Percentiles rank a stretch among this genome's conserved stretches.
Conservation (phyloP, 441 rosid species). For the Populus hybrid region DNA sequence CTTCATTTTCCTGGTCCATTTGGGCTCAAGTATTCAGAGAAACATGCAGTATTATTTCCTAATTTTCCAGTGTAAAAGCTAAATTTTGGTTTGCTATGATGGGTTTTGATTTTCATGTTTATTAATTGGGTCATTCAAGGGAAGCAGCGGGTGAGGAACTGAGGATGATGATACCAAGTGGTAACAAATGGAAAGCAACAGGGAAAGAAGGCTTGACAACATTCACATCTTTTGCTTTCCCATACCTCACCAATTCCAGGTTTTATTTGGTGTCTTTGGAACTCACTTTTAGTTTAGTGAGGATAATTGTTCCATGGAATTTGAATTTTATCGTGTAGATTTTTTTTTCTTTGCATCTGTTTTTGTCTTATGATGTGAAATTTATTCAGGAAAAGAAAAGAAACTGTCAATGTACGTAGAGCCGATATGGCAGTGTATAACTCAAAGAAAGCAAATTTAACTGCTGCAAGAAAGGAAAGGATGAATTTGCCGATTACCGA, state of each 20-base stretch:
- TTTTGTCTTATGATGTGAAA: background rate
- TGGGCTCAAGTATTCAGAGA: background rate
- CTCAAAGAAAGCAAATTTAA: conserved; percentile 60
- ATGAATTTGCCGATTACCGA: conserved; percentile 42
- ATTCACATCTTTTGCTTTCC: conserved; percentile 9
- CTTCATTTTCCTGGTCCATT: background rate
- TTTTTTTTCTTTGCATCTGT: background rate
- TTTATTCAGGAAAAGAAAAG: conserved; percentile 39
- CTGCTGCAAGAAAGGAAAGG: conserved; percentile 56
- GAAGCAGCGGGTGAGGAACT: background rate
- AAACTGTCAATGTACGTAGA: conserved; percentile 12
- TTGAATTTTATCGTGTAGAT: background rate
- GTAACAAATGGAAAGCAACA: conserved; percentile 3
- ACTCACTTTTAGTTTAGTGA: background rate
- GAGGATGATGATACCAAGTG: conserved; percentile 10
- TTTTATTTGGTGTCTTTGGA: background rate
- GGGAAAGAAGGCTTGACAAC: background rate
- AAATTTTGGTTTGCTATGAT: background rate
- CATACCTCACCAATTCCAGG: conserved; percentile 21
- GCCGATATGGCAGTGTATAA: conserved; percentile 17
- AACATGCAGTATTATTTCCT: background rate
- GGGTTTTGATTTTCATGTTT: conserved; percentile 1
- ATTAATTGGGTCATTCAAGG: background rate
- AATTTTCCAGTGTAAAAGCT: background rate
- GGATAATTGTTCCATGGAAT: background rate